phyloP scores from a whole-genome alignment of 371 early-diverging fungal genomes.

The Aphelidium insulamus region DNA sequence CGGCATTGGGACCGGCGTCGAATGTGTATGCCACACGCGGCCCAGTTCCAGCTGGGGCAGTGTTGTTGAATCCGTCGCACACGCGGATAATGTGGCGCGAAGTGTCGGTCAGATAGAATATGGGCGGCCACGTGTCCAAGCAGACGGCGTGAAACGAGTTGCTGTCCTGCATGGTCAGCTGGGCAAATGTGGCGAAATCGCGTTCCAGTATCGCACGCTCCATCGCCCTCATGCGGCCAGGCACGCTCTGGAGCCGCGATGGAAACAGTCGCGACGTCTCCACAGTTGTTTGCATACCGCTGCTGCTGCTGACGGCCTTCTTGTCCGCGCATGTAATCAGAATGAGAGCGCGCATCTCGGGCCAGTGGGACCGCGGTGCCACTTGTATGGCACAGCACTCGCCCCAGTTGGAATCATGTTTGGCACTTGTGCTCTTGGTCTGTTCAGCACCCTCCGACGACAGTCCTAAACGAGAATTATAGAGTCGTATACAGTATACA shows the following conservation, averaged over 20 bases:
- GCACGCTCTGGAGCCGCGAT: constrained; percentile 60
- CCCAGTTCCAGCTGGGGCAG: constrained; percentile 21
- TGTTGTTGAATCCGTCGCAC: constrained; percentile 64
- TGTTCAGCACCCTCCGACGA: no score
- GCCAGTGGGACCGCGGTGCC: constrained; percentile 78
- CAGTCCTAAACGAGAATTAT: no score
- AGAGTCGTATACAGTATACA: no score
- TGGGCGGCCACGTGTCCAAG: constrained; percentile 80
- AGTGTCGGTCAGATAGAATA: constrained; percentile 84
- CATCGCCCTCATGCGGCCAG: constrained; percentile 68
- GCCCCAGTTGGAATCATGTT: no score
- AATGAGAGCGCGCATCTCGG: constrained; percentile 79
- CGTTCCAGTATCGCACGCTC: constrained; percentile 51
- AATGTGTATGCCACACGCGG: constrained; percentile 60
- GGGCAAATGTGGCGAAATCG: constrained; percentile 78
- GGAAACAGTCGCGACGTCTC: constrained; percentile 67
- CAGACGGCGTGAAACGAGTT: constrained; percentile 97
- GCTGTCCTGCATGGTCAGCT: constrained; percentile 89
- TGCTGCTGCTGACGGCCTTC: constrained; percentile 78
- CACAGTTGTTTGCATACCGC: constrained; percentile 92
- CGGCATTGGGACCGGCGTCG: constrained; percentile 98
- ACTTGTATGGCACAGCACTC: constrained; percentile 87
- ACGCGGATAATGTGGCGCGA: constrained; percentile 68
- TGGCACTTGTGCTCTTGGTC: no score
- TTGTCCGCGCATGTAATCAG: constrained; percentile 77